Evolutionary conservation across 768 basidiomycete genomes (phyloP).

Genomic region (Suillus hirtellus): DNA sequence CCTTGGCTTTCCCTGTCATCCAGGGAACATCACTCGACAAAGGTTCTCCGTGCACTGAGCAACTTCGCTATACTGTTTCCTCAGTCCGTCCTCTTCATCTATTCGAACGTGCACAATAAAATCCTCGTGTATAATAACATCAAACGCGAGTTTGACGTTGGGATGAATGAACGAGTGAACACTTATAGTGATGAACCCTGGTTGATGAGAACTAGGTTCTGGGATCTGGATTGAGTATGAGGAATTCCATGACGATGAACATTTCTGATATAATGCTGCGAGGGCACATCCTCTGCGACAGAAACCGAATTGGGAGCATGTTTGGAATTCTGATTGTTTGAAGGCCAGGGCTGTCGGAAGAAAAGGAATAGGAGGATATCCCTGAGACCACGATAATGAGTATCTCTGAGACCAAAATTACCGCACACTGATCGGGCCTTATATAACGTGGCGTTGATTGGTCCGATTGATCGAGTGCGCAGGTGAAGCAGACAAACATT

Average conservation of each 20-base stretch:
- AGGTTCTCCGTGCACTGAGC: too few relatives aligned
- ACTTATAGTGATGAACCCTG: conserved; percentile 62
- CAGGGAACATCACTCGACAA: too few relatives aligned
- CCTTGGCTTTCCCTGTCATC: too few relatives aligned
- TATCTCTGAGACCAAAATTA: too few relatives aligned
- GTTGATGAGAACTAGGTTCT: conserved; percentile 47
- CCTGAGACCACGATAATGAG: too few relatives aligned
- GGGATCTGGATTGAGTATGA: conserved; percentile 77
- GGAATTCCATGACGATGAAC: conserved; percentile 66
- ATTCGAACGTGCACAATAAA: too few relatives aligned
- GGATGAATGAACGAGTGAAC: conserved; percentile 85
- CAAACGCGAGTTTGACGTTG: conserved; percentile 75
- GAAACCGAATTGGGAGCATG: conserved; percentile 93
- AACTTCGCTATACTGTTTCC: too few relatives aligned
- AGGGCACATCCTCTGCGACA: conserved; percentile 89
- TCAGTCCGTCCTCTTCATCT: too few relatives aligned
- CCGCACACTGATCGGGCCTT: too few relatives aligned
- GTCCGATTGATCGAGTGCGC: too few relatives aligned
- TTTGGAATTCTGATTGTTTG: conserved; percentile 89
- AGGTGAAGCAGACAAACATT: too few relatives aligned
- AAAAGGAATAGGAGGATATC: conserved; percentile 32
- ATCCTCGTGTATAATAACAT: conserved; percentile 39
- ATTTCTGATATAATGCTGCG: conserved; percentile 65
- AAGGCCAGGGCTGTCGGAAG: conserved; percentile 44
- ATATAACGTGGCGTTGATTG: too few relatives aligned